Base-by-base conservation (phyloP, 208 protist species). In the Leishmania aethiopica region DNA sequence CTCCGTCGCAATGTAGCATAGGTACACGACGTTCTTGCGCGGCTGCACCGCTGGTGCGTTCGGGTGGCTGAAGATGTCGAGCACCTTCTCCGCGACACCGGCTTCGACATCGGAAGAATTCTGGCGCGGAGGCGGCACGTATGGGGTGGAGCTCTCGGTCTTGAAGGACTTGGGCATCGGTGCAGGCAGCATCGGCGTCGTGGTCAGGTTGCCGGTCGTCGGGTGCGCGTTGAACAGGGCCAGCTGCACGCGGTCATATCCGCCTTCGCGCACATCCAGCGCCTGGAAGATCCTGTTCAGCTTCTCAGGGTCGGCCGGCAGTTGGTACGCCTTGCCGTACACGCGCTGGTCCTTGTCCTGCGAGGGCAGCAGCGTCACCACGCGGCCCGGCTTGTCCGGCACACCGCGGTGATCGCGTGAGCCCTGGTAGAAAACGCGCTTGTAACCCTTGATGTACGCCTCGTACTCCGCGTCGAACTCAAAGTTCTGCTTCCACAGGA, bases 401-500 rank as follows among this genome's bases (percentile, higher is more conserved):
- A 84, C 78, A 17, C 88, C 90, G 70, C 88, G 90, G 87, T 95
- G 90, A 67, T 95, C 90, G 15, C 81, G 75, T 47, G 89, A 94
- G 70, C 92, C 91, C 78, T 97, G 94, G 78, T 94, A 96, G 80
- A 97, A 97, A 37, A 95, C 86, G 37, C 94, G 91, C 70, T 86
- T 81, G 77, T 85, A 85, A 49, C 92, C 94, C 76, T 87, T 91
- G 78, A 95, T 90, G 88, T 89, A 96, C 8, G 84, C 78, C 35
- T 92, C 87, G 83, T 95, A 93, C 74, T 80, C 79, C 60, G 79
- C 83, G 8, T 84, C 87, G 82, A 90, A 96, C 40, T 92, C 89
- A 78, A 97, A 97, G 81, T 94, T 90, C 79, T 95, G 90, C 84
- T 97, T 97, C 92, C 92, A 97, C 72, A 96, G 45, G 75, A 97